Base-by-base conservation (phyloP, 768 basidiomycete species). In the Hemileccinum rubropunctum region DNA sequence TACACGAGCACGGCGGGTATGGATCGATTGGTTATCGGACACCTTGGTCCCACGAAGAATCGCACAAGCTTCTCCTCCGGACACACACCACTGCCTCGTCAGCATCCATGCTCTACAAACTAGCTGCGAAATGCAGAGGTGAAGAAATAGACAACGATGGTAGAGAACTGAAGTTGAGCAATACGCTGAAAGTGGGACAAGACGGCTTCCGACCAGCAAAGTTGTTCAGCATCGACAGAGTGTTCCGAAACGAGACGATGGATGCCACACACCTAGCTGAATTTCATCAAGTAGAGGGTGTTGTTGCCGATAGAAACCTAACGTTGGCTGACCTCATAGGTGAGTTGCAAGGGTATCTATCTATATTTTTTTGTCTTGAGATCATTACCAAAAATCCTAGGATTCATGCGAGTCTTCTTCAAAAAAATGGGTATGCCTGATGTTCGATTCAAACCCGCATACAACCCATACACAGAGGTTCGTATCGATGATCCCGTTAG, bases 261-360 rank as follows among this genome's bases (percentile, higher is more conserved):
- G 97, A 99, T 69, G 94, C 94, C 39, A 99, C 97, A 15, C 97
- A 99, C 76, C 64, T 99, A 55, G 97, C 97, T 4, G 97, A 99
- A 71, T 99, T 99, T 77, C 95, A 98, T 67, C 97, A 99, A 71
- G 97, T 99, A n/a, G 97, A 99, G 69, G 97, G 97, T 44, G 97
- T 99, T 40, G 93, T 99, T 23, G 97, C 97, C 10, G 97, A 99
- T 70, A 83, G 85, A 57, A 84, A 84, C 43, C 72, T 99, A 51
- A 98, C 95, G 1, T 75, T 99, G 23, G 95, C 93, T 15, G 94
- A 98, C 66, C 76, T 99, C 52, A 98, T 99, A 56, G 95, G 94
- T 92, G 56, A 40, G 78, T 66, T 30, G 2, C 4, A 17, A 21
- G 32, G 11, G 10, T 30, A 18, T 47, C 1, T 6, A 4, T 26